These are phyloP conservation scores for Rostrohypoxylon terebratum DNA, from an alignment of 495 filamentous ascomycete genomes.

Conservation along the genomic window DNA sequence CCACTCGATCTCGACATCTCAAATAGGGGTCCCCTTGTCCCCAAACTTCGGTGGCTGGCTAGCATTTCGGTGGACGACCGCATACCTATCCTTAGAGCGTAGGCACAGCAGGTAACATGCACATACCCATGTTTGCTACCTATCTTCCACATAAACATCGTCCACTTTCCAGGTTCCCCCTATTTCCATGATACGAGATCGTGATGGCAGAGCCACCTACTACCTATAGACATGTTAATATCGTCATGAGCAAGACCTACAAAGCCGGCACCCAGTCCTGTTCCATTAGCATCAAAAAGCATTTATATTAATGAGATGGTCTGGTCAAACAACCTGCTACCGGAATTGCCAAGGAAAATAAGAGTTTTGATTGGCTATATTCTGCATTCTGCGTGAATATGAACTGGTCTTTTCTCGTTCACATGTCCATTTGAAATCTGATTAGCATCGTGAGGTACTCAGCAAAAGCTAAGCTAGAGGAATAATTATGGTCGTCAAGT, in stretches of 20 bases:
- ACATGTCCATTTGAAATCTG: slow-evolving; percentile 2
- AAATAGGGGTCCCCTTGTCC: background rate
- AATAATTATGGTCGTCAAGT: slow-evolving; percentile 8
- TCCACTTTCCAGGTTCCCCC: background rate
- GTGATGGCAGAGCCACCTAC: background rate
- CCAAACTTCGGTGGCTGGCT: slow-evolving; percentile 1
- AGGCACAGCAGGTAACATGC: slow-evolving; percentile 18
- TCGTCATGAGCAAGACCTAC: background rate
- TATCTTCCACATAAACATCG: background rate
- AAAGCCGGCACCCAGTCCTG: no score
- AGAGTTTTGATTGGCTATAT: background rate
- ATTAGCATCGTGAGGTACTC: background rate
- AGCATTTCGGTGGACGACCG: background rate
- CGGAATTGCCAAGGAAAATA: background rate
- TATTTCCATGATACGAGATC: background rate
- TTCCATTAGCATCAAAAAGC: background rate
- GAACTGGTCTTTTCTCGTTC: background rate
- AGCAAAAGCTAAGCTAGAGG: background rate
- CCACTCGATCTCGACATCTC: slow-evolving; percentile 9
- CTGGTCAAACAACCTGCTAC: background rate
- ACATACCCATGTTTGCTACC: slow-evolving; percentile 24
- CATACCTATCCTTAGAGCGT: slow-evolving; percentile 4
- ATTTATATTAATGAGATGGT: background rate
- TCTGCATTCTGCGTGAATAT: background rate
- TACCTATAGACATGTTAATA: background rate